These are phyloP conservation scores for Ustilago nuda DNA, from an alignment of 1,284 basidiomycete genomes.

Conservation along the genomic window DNA sequence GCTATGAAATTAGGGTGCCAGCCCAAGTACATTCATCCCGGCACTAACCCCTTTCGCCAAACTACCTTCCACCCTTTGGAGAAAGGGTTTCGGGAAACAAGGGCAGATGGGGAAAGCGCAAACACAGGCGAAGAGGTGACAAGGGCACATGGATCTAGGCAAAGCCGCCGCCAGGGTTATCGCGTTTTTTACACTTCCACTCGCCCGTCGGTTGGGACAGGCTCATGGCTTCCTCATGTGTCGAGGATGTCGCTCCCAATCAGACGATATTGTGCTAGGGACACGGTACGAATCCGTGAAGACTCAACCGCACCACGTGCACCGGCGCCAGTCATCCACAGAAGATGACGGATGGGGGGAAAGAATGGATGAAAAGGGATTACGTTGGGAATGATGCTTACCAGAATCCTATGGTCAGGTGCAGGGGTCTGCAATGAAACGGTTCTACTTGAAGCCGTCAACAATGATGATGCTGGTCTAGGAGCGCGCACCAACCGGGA, in stretches of 20 bases:
- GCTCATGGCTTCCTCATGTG: constrained; percentile 50
- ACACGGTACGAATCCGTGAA: constrained; percentile 33
- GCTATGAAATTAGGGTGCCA: constrained; percentile 61
- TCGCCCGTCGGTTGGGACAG: constrained; percentile 52
- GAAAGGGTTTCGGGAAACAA: neutral
- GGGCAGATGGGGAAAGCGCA: constrained; percentile 18
- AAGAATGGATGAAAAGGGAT: neutral
- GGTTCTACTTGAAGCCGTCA: neutral
- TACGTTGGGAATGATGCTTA: constrained; percentile 20
- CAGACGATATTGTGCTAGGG: constrained; percentile 55
- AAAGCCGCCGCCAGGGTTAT: constrained; percentile 57
- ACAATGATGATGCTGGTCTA: neutral
- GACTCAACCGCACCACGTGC: constrained; percentile 50
- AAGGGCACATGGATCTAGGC: constrained; percentile 57
- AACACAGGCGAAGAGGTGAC: constrained; percentile 50
- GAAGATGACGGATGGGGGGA: neutral
- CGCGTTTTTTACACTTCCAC: constrained; percentile 55
- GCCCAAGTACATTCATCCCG: constrained; percentile 55
- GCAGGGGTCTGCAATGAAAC: constrained; percentile 5
- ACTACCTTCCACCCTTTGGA: neutral
- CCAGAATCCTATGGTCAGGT: constrained; percentile 19
- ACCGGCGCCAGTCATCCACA: constrained; percentile 42
- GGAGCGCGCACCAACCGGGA: neutral
- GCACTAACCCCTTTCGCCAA: constrained; percentile 11
- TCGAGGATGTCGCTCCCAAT: constrained; percentile 58